A percentile compares a stretch with the other conserved stretches of the same genome.
These are phyloP conservation scores for Penicillium sp. DNA, from an alignment of 2,329 filamentous ascomycete species.

Conservation along the genomic window DNA sequence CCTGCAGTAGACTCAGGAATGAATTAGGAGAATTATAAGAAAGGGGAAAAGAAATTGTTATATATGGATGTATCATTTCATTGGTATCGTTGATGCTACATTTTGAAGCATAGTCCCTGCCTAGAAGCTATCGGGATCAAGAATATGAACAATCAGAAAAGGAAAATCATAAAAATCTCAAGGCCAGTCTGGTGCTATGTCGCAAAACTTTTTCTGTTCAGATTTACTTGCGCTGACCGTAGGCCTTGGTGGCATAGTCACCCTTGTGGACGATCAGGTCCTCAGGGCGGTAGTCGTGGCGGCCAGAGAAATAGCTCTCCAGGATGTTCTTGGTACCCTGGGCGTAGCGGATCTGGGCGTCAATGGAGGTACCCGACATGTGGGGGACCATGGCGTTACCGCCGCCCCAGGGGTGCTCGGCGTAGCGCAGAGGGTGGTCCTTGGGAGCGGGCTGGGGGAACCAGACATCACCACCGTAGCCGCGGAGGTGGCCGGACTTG, in stretches of 20 bases:
- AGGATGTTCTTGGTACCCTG: slow-evolving; percentile 87
- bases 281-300: slow-evolving; percentile 83
- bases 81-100: slow-evolving; percentile 30
- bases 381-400: slow-evolving; percentile 99
- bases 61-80: slow-evolving; percentile 23
- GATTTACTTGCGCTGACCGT: slow-evolving; percentile 68
- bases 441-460: slow-evolving; percentile 95
- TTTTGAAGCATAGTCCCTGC: slow-evolving; percentile 20
- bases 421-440: slow-evolving; percentile 90
- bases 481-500: slow-evolving; percentile 75
- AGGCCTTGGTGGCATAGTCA: slow-evolving; percentile 93
- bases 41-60: neutral
- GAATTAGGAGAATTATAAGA: neutral
- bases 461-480: slow-evolving; percentile 66
- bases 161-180: slow-evolving; percentile 8
- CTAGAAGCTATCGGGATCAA: slow-evolving; percentile 7
- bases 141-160: slow-evolving; percentile 22
- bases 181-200: slow-evolving; percentile 2
- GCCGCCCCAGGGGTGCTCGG: slow-evolving; percentile 92
- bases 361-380: slow-evolving; percentile 98
- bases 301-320: slow-evolving; percentile 85
- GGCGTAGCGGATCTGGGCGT: slow-evolving; percentile 92
- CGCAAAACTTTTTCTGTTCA: neutral
- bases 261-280: slow-evolving; percentile 90
- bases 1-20: neutral